Evolutionary conservation across 257 asterid species (phyloP).

Genomic region (Perilla frutescens): DNA sequence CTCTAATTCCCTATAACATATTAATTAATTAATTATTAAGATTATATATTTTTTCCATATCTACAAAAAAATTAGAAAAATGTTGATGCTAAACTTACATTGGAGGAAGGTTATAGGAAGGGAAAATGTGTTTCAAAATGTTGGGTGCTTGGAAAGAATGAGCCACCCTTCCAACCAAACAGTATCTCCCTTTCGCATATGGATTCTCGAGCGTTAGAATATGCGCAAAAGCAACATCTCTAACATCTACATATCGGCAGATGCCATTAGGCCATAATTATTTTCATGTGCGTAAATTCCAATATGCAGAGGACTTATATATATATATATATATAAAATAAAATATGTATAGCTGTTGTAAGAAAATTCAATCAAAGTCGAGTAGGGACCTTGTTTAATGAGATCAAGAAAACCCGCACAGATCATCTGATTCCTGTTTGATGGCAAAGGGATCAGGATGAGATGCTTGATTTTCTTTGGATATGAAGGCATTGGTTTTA

Average conservation of each 20-base stretch:
- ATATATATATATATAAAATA: no score
- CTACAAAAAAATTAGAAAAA: neutral
- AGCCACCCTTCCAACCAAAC: slow-evolving; percentile 47
- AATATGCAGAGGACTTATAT: no score
- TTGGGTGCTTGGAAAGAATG: slow-evolving; percentile 38
- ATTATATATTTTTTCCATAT: no score
- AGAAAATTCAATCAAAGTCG: no score
- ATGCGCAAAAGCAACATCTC: slow-evolving; percentile 61
- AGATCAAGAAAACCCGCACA: slow-evolving; percentile 39
- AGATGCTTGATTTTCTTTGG: no score
- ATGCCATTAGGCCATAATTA: no score
- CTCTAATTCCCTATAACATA: slow-evolving; percentile 41
- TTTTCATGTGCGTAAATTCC: no score
- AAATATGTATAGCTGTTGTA: no score
- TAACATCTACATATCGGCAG: slow-evolving; percentile 40
- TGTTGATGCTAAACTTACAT: neutral
- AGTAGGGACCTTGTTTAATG: slow-evolving; percentile 43
- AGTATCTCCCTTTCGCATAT: slow-evolving; percentile 51
- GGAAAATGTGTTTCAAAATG: slow-evolving; percentile 44
- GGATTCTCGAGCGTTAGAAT: slow-evolving; percentile 52
- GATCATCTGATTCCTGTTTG: no score
- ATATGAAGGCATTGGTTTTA: no score
- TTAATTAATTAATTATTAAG: neutral
- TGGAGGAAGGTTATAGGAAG: slow-evolving; percentile 46
- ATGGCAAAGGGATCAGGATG: no score